These are phyloP conservation scores for Breviolum minutum DNA, from an alignment of 73 alveolate genomes.

Conservation along the genomic window DNA sequence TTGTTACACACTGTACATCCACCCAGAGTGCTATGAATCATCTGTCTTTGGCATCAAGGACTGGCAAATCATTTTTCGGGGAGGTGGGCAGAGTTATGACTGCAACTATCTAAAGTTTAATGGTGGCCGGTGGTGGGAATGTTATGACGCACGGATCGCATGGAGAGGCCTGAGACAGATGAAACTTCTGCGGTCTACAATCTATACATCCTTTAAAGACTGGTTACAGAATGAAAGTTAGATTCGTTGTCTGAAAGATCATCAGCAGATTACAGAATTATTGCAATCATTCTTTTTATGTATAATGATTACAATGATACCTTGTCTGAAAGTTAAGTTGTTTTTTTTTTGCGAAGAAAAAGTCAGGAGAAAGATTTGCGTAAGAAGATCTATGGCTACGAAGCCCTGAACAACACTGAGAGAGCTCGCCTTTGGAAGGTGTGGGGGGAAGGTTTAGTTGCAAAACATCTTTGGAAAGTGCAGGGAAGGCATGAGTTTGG, in stretches of 20 bases:
- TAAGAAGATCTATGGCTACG: conserved; percentile 80
- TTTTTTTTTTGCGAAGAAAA: background rate
- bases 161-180: too few species aligned
- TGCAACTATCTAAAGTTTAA: background rate
- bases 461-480: too few species aligned
- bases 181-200: too few species aligned
- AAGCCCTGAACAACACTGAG: conserved; percentile 89
- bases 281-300: too few species aligned
- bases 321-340: background rate
- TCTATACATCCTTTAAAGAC: too few species aligned
- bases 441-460: too few species aligned
- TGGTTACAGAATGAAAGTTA: too few species aligned
- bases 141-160: too few species aligned
- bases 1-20: conserved; percentile 47
- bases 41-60: conserved; percentile 91
- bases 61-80: background rate
- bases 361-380: conserved; percentile 87
- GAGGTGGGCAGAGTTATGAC: background rate
- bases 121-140: background rate
- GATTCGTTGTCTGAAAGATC: too few species aligned
- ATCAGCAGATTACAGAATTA: too few species aligned
- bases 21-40: conserved; percentile 93
- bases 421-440: conserved; percentile 87
- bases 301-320: too few species aligned
- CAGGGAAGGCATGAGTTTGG: background rate